Conservation (phyloP, 2,329 filamentous ascomycete genomes). For the Balansia obtecta region DNA sequence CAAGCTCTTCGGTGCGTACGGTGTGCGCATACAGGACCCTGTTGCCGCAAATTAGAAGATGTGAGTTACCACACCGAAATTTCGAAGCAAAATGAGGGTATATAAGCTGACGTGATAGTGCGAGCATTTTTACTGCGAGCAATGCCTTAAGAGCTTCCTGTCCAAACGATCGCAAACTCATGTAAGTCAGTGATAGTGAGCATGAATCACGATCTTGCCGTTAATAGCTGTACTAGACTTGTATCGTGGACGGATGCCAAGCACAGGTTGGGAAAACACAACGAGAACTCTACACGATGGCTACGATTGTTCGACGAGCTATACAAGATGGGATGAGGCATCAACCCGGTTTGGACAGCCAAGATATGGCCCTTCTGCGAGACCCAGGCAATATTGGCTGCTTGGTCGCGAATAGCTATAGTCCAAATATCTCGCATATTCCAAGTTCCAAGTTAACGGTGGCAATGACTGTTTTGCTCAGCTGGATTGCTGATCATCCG, state of each 20-base stretch:
- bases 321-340: background rate
- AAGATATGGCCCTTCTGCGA: constrained; percentile 6
- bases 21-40: background rate
- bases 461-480: constrained; percentile 18
- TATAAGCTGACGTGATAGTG: constrained; percentile 17
- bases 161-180: no score
- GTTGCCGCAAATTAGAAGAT: background rate
- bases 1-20: constrained; percentile 1
- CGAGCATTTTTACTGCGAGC: constrained; percentile 18
- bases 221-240: background rate
- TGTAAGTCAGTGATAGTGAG: no score
- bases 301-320: background rate
- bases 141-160: constrained; percentile 8
- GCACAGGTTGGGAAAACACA: fast-evolving
- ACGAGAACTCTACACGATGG: constrained; percentile 4
- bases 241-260: background rate
- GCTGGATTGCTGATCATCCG: constrained; percentile 19
- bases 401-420: constrained; percentile 11
- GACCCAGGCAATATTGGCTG: constrained; percentile 9
- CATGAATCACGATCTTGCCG: no score
- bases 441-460: constrained; percentile 21
- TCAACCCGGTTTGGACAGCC: constrained; percentile 15
- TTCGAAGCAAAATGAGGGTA: background rate
- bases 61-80: background rate
- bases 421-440: constrained; percentile 2